phyloP scores from a whole-genome alignment of 2,329 filamentous ascomycete species.

The Alternaria angustiovoidea region DNA sequence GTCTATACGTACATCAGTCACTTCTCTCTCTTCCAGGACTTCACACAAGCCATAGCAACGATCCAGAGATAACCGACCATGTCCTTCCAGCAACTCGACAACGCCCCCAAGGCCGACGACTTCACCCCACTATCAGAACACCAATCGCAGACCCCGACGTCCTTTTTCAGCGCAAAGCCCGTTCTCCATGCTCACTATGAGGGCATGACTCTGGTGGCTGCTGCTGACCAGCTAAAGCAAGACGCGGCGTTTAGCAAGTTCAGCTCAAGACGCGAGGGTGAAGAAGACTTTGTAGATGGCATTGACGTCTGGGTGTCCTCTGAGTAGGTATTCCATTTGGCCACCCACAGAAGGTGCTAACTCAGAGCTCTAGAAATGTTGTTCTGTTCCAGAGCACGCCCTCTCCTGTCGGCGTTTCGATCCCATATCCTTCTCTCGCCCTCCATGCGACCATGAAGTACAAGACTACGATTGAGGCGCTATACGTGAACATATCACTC shows the following conservation, averaged over 20 bases:
- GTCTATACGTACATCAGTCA: not conserved
- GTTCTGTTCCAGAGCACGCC: slow-evolving; percentile 67
- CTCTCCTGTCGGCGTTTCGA: slow-evolving; percentile 68
- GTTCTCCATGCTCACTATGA: slow-evolving; percentile 71
- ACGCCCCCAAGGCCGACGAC: slow-evolving; percentile 64
- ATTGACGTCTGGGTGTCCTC: slow-evolving; percentile 60
- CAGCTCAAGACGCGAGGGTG: slow-evolving; percentile 43
- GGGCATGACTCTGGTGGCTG: slow-evolving; percentile 66
- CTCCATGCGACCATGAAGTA: slow-evolving; percentile 77
- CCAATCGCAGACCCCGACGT: slow-evolving; percentile 74
- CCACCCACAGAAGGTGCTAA: slow-evolving; percentile 1
- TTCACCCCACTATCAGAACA: slow-evolving; percentile 74
- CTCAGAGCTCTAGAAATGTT: slow-evolving; percentile 56
- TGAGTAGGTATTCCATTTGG: slow-evolving; percentile 41
- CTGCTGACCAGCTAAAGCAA: slow-evolving; percentile 62
- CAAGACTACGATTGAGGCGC: slow-evolving; percentile 42
- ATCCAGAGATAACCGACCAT: slow-evolving; percentile 26
- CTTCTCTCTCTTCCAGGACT: not conserved
- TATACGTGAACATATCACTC: slow-evolving; percentile 50
- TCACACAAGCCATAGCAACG: not conserved
- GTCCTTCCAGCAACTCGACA: slow-evolving; percentile 61
- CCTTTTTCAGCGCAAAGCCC: slow-evolving; percentile 75
- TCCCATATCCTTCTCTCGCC: slow-evolving; percentile 77
- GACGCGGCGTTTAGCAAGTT: slow-evolving; percentile 57
- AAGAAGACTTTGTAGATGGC: slow-evolving; percentile 43